Conservation (phyloP, 805 yeast species). For the Nakazawaea wyomingensis region DNA sequence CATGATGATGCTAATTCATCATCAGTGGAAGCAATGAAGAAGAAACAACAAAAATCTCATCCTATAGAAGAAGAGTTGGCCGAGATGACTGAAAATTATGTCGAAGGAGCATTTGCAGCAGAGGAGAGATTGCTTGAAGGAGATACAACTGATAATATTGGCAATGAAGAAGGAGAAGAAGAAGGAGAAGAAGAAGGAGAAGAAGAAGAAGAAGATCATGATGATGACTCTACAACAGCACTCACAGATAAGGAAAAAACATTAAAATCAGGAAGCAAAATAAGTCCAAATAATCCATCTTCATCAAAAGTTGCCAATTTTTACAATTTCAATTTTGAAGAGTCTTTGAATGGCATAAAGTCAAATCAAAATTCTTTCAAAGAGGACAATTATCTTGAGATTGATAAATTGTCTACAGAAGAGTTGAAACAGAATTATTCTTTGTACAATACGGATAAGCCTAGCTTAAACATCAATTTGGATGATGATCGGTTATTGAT, state of each 20-base stretch:
- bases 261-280: too few species aligned
- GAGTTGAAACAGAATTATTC: conserved; percentile 1
- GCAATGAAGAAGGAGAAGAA: neutral
- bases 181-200: neutral
- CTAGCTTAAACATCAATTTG: conserved; percentile 17
- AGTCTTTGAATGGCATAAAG: neutral
- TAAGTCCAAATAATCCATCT: neutral
- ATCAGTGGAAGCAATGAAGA: conserved; percentile 11
- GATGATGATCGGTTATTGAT: conserved; percentile 35
- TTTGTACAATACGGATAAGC: neutral
- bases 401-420: neutral
- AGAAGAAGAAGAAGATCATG: neutral
- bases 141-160: neutral
- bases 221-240: neutral
- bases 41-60: conserved; percentile 14
- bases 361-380: conserved; percentile 1
- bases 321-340: conserved; percentile 4
- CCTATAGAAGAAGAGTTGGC: conserved; percentile 13
- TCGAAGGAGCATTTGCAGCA: conserved; percentile 10
- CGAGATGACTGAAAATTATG: conserved; percentile 15
- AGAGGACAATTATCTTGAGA: conserved; percentile 1
- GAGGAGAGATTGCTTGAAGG: conserved; percentile 4
- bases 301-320: neutral
- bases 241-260: neutral
- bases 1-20: conserved; percentile 21